Evolutionary conservation across 2,329 filamentous ascomycete species (phyloP), one percentile per base, ranked within the genome.

Genomic region (Trichoderma sp.): DNA sequence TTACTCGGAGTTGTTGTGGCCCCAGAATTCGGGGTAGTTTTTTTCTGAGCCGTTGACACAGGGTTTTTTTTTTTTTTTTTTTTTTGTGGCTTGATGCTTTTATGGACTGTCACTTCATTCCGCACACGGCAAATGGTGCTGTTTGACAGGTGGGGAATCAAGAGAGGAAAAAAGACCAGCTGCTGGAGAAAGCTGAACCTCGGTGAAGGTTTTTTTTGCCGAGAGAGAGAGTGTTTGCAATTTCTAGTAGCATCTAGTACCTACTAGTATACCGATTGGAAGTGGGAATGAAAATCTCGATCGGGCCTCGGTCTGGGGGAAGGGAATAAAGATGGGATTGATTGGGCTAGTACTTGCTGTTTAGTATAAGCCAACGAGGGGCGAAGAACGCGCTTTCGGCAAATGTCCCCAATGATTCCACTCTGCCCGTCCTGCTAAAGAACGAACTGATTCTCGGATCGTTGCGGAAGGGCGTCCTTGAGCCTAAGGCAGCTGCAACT

Each of bases 1-100:
- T 42, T 19, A 45, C 10, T 45, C 12, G n/a, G n/a, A 29, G 39
- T 12, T 45, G 39, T 45, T 45, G 39, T 45, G 39, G 39, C 39
- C 19, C 37, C 39, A n/a, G n/a, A 22, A 45, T 22, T 45, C 19
- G 39, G 39, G 39, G 39, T 45, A 1, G 39, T n/a, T 42, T 45
- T 45, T 22, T 0, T 9, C 8, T 45, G 39, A 45, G 19, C n/a
- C 39, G 5, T 42, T 42, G 39, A 42, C 39, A 9, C 39, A 45
- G 29, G 29, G 29, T 45, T 45, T n/a, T 22, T 45, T 45, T n/a
- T 22, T n/a, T 19, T 5, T 17, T 37, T 3, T 8, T 22, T 19
- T 19, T 15, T 59, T 22, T 53, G 59, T 63, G 59, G 45, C 59
- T 63, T 35, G n/a, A 27, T 63, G 32, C 32, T 52, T 63, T 53